Evolutionary conservation across 2,329 filamentous ascomycete genomes (phyloP).

Genomic region (Sclerotinia glacialis): DNA sequence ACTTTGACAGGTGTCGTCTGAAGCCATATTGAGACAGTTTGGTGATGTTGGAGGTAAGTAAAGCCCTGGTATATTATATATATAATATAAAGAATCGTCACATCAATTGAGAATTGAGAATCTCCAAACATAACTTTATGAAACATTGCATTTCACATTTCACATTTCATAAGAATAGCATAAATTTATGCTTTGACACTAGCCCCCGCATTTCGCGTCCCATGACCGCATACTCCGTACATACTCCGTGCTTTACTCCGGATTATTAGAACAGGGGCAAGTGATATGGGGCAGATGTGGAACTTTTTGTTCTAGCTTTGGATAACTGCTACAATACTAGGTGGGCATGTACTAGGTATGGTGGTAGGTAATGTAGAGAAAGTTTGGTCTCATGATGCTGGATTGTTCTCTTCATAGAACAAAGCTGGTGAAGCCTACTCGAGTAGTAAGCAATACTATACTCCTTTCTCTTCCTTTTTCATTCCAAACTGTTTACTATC

Average conservation of each 20-base stretch:
- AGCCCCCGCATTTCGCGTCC: slow-evolving; percentile 13
- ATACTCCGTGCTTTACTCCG: no score
- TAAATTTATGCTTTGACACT: not conserved
- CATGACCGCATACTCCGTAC: slow-evolving; percentile 1
- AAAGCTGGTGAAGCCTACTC: no score
- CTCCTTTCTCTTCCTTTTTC: not conserved
- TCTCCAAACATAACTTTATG: not conserved
- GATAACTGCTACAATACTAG: not conserved
- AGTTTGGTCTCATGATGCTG: slow-evolving; percentile 8
- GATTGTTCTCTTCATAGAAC: not conserved
- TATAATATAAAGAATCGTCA: no score
- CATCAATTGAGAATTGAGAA: no score
- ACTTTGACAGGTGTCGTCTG: not conserved
- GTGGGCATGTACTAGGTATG: not conserved
- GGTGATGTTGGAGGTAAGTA: not conserved
- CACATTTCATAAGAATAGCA: not conserved
- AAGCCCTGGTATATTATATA: no score
- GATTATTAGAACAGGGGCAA: not conserved
- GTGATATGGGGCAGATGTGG: not conserved
- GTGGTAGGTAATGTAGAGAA: not conserved
- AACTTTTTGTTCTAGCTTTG: not conserved
- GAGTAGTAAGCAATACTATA: not conserved
- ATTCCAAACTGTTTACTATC: not conserved
- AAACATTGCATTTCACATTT: not conserved
- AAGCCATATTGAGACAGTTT: not conserved